Evolutionary conservation across 2,329 filamentous ascomycete genomes (phyloP).

Genomic region (Tolypocladium tundrense): DNA sequence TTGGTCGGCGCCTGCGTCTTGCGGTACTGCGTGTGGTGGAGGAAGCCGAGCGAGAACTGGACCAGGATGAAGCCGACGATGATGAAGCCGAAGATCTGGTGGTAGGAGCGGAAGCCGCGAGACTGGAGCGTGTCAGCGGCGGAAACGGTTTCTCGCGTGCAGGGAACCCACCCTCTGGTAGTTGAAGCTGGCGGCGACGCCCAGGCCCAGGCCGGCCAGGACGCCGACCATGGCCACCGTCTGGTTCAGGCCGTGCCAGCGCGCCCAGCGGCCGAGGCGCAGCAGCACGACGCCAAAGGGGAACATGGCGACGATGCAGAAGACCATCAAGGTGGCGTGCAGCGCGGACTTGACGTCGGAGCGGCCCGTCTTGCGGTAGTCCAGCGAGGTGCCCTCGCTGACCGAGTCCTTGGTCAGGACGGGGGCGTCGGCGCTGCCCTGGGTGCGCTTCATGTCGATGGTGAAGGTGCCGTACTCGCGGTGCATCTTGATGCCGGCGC

Average conservation of each 20-base stretch:
- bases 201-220: constrained; percentile 39
- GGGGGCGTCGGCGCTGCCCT: constrained; percentile 32
- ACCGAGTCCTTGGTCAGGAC: constrained; percentile 21
- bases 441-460: constrained; percentile 43
- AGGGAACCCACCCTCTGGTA: constrained; percentile 44
- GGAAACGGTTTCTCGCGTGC: background rate
- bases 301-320: constrained; percentile 43
- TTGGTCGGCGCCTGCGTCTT: constrained; percentile 37
- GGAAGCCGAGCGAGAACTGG: constrained; percentile 43
- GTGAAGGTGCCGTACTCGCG: constrained; percentile 42
- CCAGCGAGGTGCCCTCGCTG: constrained; percentile 24
- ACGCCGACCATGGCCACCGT: constrained; percentile 35
- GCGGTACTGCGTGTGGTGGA: constrained; percentile 45
- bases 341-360: constrained; percentile 29
- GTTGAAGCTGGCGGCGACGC: constrained; percentile 38
- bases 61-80: constrained; percentile 39
- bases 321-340: constrained; percentile 43
- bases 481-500: constrained; percentile 41
- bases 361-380: constrained; percentile 18
- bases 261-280: constrained; percentile 38
- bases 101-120: constrained; percentile 38
- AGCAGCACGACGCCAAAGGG: constrained; percentile 46
- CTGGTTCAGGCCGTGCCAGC: constrained; percentile 46
- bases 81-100: constrained; percentile 50
- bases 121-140: constrained; percentile 26